Evolutionary conservation across 2,329 filamentous ascomycete genomes (phyloP).

Genomic region (Chaetomium globosum): DNA sequence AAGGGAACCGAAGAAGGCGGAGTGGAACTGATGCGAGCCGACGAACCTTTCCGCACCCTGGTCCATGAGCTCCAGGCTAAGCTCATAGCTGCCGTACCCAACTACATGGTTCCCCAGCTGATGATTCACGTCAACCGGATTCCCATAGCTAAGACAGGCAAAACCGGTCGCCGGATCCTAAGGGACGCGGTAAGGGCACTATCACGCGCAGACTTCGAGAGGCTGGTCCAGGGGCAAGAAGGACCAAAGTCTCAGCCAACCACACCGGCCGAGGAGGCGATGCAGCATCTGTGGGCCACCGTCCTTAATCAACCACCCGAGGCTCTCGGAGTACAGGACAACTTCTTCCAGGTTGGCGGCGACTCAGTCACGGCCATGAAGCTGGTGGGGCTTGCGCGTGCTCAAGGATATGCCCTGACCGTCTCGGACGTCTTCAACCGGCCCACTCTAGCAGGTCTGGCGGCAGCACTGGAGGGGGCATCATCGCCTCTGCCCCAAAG

Average conservation of each 20-base stretch:
- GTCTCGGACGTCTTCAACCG: constrained; percentile 9
- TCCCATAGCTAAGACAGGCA: constrained; percentile 6
- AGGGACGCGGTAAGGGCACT: constrained; percentile 6
- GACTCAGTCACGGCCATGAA: constrained; percentile 7
- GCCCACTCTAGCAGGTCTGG: constrained; percentile 5
- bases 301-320: constrained; percentile 2
- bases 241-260: constrained; percentile 2
- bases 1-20: constrained; percentile 1
- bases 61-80: constrained; percentile 7
- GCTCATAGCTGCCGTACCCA: constrained; percentile 5
- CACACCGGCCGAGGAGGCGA: constrained; percentile 6
- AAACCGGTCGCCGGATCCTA: constrained; percentile 2
- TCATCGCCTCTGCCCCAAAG: constrained; percentile 3
- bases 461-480: constrained; percentile 4
- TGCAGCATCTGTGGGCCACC: constrained; percentile 8
- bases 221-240: constrained; percentile 5
- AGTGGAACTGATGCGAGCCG: constrained; percentile 3
- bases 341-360: constrained; percentile 6
- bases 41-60: constrained; percentile 2
- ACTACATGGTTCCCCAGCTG: constrained; percentile 5
- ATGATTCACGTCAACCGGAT: constrained; percentile 3
- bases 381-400: constrained; percentile 5
- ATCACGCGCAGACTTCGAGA: constrained; percentile 4
- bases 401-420: constrained; percentile 1
- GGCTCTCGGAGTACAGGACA: constrained; percentile 3